Base-by-base conservation (phyloP, 805 yeast genomes). In the Candida ficus region DNA sequence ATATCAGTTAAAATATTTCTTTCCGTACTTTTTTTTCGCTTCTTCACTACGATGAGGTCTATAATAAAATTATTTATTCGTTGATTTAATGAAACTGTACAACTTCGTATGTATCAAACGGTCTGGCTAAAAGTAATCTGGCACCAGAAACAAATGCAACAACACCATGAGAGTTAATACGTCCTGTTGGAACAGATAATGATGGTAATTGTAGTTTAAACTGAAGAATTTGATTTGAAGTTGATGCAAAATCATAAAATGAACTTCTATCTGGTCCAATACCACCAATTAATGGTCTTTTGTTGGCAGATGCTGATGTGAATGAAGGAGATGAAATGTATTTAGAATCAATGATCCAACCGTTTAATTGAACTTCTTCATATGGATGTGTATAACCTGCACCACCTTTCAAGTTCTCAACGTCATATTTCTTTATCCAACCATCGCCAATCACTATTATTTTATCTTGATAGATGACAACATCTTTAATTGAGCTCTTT, bases 391-490 rank as follows among this genome's bases (percentile, higher is more conserved):
- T 64, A 31, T 48, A 62, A 1, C 68, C 66, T 29, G 65, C 52
- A 18, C 68, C 68, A 17, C 64, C 65, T 18, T 37, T 35, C 4
- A 64, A 42, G 1, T 45, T 29, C 2, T 45, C 45, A 5, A 54
- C 42, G 17, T 52, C 46, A 43, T 58, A 64, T 17, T 49, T 44
- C 38, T 62, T 61, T 56, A 58, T 54, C 63, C 64, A 59, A 4
- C 67, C 67, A 16, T 54, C 48, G 2, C 66, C 67, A 16, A 61
- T 41, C 8, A 61, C 63, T 1, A 58, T 39, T 1, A 64, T 22
- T 29, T 51, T 50, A 2, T 51, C 58, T 18, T 57, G 48, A 20
- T 43, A 30, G 4, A 56, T 28, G 3, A 54, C 36, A 1, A 61
- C 52, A 35, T 55, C 61, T 6, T 35, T 36, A 8, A 54, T 52